A percentile compares a stretch with the other conserved stretches of the same genome.
phyloP scores from a whole-genome alignment of 2,329 filamentous ascomycete genomes.

The Tolypocladium cylindrosporum region DNA sequence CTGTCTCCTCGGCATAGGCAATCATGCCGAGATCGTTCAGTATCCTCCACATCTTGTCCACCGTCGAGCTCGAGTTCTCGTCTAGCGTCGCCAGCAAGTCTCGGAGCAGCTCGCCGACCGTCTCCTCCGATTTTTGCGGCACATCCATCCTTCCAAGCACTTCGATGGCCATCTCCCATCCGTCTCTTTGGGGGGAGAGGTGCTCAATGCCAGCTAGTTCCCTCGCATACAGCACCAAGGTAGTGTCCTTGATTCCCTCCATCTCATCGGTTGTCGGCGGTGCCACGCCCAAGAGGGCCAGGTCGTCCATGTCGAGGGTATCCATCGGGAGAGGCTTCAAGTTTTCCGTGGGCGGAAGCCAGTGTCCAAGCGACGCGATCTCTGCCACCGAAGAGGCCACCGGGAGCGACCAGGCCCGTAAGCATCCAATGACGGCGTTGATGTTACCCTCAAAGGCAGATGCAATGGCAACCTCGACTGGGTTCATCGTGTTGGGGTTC shows the following conservation, averaged over 20 bases:
- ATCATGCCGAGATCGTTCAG: conserved; percentile 71
- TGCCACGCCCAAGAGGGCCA: conserved; percentile 69
- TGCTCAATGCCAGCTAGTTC: conserved; percentile 48
- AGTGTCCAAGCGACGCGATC: conserved; percentile 71
- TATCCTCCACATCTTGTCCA: conserved; percentile 73
- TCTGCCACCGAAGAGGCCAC: conserved; percentile 72
- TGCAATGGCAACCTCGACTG: conserved; percentile 71
- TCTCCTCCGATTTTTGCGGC: conserved; percentile 57
- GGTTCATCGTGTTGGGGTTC: conserved; percentile 63
- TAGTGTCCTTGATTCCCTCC: conserved; percentile 66
- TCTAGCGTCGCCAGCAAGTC: conserved; percentile 52
- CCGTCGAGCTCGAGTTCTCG: conserved; percentile 57
- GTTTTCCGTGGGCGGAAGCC: conserved; percentile 49
- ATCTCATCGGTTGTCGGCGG: conserved; percentile 47
- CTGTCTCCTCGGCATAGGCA: conserved; percentile 68
- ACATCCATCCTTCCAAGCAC: conserved; percentile 76
- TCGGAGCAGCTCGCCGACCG: conserved; percentile 61
- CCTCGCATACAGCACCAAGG: conserved; percentile 67
- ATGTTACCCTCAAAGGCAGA: conserved; percentile 76
- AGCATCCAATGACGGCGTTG: conserved; percentile 62
- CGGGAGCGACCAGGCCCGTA: conserved; percentile 72
- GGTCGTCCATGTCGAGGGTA: conserved; percentile 70
- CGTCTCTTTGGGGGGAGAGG: conserved; percentile 45
- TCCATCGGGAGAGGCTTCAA: conserved; percentile 43
- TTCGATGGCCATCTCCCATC: conserved; percentile 84